phyloP scores from a whole-genome alignment of 1,284 basidiomycete genomes.

The Thecaphora thlaspeos region DNA sequence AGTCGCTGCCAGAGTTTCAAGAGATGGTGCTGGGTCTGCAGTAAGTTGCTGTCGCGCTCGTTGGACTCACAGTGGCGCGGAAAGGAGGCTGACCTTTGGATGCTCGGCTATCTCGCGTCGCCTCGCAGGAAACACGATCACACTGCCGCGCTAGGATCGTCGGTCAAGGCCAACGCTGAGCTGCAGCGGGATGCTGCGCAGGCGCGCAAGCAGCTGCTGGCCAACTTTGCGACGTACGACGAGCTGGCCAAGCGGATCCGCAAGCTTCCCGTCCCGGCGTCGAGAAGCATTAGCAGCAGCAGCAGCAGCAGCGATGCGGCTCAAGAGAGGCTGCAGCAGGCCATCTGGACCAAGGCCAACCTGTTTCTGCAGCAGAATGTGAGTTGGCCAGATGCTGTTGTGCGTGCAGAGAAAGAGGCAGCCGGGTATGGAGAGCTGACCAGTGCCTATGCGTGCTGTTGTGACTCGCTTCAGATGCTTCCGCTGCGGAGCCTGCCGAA shows the following conservation, averaged over 20 bases:
- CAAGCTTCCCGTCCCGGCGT: constrained; percentile 62
- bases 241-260: constrained; percentile 79
- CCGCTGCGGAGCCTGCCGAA: constrained; percentile 66
- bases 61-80: too few relatives aligned
- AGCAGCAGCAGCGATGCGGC: constrained; percentile 58
- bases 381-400: too few relatives aligned
- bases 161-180: constrained; percentile 42
- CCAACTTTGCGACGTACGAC: constrained; percentile 84
- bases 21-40: constrained; percentile 66
- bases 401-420: too few relatives aligned
- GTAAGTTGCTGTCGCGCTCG: constrained; percentile 56
- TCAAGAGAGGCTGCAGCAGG: constrained; percentile 78
- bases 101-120: too few relatives aligned
- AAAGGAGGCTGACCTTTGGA: too few relatives aligned
- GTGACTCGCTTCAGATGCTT: constrained; percentile 46
- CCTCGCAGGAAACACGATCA: constrained; percentile 37
- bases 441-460: constrained; percentile 67
- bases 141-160: constrained; percentile 45
- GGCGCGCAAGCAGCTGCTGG: constrained; percentile 74
- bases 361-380: constrained; percentile 84
- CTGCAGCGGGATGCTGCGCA: constrained; percentile 65
- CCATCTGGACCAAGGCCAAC: constrained; percentile 75
- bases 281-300: background rate
- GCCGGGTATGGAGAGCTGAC: too few relatives aligned
- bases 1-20: constrained; percentile 70